Base-by-base conservation (phyloP, 2,329 filamentous ascomycete genomes). In the Alternaria solani region DNA sequence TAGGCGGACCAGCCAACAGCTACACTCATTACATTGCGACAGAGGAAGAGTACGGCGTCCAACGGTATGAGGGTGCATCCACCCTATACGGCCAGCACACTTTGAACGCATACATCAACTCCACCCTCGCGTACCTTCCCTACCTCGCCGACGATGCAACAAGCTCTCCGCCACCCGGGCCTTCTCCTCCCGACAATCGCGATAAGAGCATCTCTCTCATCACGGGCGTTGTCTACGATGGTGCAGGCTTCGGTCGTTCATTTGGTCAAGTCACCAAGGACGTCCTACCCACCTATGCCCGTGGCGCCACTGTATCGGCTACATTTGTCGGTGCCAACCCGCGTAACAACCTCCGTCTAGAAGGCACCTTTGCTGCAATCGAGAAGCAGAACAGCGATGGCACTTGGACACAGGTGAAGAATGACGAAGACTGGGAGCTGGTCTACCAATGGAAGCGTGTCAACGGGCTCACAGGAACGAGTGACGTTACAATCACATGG, bases 1-100 rank as follows among this genome's bases (percentile, higher is more conserved):
- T 97, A 1, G 93, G 94, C 26, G 93, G 92, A 0, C 94, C 94
- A 0, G 93, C 93, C 51, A 98, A 98, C 76, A 93, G 88, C 59
- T 98, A 98, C 77, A 89, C 92, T 3, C 91, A 94, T 78, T 94
- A 94, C 77, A 88, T 93, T 59, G 79, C 89, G 1, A 94, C 93
- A 0, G 86, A 88, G 28, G 91, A 96, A 76, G 91, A 96, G 77
- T 96, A 95, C 76, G 80, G 81, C 12, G 83, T 95, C 46, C 94
- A 97, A 80, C 89, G 94, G 9, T 97, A 97, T 79, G 94, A 98
- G 80, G 94, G 94, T n/a, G 94, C 92, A 0, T 94, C 91, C 7
- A 98, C 94, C 0, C 87, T 98, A 2, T 95, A 91, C 75, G 94
- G 94, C 0, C 91, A 86, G 2, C 88, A 93, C 77, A 92, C 93